These are phyloP conservation scores for Candida sithepensis DNA, from an alignment of 805 yeast genomes.

Conservation along the genomic window DNA sequence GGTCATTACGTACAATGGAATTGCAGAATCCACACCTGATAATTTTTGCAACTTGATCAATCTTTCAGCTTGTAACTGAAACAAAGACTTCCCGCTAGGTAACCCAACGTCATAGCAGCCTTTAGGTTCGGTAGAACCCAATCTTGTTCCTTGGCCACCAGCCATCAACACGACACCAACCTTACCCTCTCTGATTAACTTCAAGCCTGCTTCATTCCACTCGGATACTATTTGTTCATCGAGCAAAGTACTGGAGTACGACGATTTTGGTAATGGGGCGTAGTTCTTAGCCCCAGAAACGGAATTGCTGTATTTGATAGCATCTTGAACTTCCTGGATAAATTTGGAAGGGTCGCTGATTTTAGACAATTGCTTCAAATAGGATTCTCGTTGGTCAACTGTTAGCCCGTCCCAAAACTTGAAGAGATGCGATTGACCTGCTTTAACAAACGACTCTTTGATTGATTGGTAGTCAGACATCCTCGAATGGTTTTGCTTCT, in stretches of 20 bases:
- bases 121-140: conserved; percentile 87
- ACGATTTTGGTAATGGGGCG: conserved; percentile 52
- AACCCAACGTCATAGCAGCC: conserved; percentile 89
- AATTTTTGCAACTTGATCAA: conserved; percentile 59
- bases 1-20: conserved; percentile 95
- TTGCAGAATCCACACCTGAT: conserved; percentile 35
- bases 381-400: conserved; percentile 31
- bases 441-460: conserved; percentile 32
- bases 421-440: conserved; percentile 54
- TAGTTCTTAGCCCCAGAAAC: conserved; percentile 26
- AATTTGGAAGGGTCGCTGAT: conserved; percentile 40
- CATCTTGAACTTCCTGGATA: conserved; percentile 40
- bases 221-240: conserved; percentile 24
- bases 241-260: conserved; percentile 45
- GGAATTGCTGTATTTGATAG: conserved; percentile 37
- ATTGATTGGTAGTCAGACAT: conserved; percentile 5
- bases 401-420: conserved; percentile 40
- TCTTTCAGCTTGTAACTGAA: conserved; percentile 91
- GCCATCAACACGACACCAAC: conserved; percentile 94
- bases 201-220: conserved; percentile 49
- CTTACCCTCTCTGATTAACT: conserved; percentile 63
- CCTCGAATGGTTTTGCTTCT: neutral
- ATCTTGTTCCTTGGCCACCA: conserved; percentile 97
- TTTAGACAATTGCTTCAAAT: conserved; percentile 39
- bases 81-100: conserved; percentile 79